Evolutionary conservation across 1,284 basidiomycete genomes (phyloP), one percentile per base, ranked within the genome.

Genomic region (Pseudozyma hubeiensis): DNA sequence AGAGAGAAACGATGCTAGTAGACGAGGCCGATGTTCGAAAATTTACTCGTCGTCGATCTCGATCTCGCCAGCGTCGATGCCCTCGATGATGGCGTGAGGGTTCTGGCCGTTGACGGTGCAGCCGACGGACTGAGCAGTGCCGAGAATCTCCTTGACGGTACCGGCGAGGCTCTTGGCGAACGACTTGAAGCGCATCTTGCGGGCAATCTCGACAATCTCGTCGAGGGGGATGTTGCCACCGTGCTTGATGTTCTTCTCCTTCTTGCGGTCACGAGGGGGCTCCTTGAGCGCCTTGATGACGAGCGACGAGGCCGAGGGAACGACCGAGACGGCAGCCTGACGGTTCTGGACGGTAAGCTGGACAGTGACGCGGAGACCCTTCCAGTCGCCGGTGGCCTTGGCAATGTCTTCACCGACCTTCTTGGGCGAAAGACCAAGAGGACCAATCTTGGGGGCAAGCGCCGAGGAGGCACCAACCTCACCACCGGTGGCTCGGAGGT

Each of bases 341-440:
- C 96, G 94, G 88, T 99, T 99, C 90, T 99, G 97, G 86, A 99
- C 98, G 66, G 96, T 99, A 72, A 99, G 90, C 87, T 99, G 94
- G 79, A 98, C 94, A 79, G 97, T 99, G 72, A 99, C 97, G 71
- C 95, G 93, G 84, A 99, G 94, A 89, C 97, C 97, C 88, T 99
- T 99, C 97, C 97, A 99, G 86, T 92, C 92, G 67, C 91, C 90
- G 73, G 97, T 98, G 71, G 97, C 96, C 88, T 99, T 99, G 85
- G 97, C 97, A 85, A 99, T 99, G 88, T 99, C 97, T 93, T 99
- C 97, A 88, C 97, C 97, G 87, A 99, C 95, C 89, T 99, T 99
- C 90, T 99, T 99, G 85, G 97, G 96, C 66, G 97, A 97, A 84
- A 99, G 89, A 94, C 96, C 96, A 83, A 99, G 91, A 88, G 97